Evolutionary conservation across 768 basidiomycete genomes (phyloP).

Genomic region (Rubroboletus satanas): DNA sequence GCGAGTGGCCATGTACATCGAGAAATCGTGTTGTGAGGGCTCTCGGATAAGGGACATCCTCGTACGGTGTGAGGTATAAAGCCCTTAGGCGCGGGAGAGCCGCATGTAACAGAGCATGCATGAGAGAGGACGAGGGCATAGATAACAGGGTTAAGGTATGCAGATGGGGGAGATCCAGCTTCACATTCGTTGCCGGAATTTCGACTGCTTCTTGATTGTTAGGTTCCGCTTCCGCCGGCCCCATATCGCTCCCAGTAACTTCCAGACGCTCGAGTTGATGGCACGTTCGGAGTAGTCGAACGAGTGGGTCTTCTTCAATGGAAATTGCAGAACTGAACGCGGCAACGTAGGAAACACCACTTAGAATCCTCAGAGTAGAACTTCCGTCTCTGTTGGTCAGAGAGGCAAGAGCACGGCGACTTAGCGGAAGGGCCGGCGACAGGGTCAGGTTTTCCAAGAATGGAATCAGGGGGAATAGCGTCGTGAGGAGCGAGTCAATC

Average conservation of each 20-base stretch:
- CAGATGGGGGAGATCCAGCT: constrained; percentile 52
- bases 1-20: constrained; percentile 48
- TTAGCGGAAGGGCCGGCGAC: constrained; percentile 55
- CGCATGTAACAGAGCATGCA: constrained; percentile 55
- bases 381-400: constrained; percentile 51
- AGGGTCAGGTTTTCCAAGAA: constrained; percentile 54
- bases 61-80: constrained; percentile 69
- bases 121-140: constrained; percentile 61
- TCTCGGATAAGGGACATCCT: constrained; percentile 57
- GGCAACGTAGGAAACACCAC: constrained; percentile 52
- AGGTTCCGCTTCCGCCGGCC: constrained; percentile 47
- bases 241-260: constrained; percentile 56
- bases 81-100: constrained; percentile 60
- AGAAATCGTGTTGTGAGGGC: constrained; percentile 61
- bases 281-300: constrained; percentile 53
- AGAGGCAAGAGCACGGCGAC: constrained; percentile 52
- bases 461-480: constrained; percentile 63
- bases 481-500: constrained; percentile 61
- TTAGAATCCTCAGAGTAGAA: constrained; percentile 45
- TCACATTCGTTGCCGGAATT: constrained; percentile 31
- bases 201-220: constrained; percentile 15
- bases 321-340: constrained; percentile 26
- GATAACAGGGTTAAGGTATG: constrained; percentile 60
- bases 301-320: constrained; percentile 49
- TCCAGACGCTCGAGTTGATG: constrained; percentile 60